Evolutionary conservation across 2,329 filamentous ascomycete species (phyloP).

Genomic region (Xylaria sp.): DNA sequence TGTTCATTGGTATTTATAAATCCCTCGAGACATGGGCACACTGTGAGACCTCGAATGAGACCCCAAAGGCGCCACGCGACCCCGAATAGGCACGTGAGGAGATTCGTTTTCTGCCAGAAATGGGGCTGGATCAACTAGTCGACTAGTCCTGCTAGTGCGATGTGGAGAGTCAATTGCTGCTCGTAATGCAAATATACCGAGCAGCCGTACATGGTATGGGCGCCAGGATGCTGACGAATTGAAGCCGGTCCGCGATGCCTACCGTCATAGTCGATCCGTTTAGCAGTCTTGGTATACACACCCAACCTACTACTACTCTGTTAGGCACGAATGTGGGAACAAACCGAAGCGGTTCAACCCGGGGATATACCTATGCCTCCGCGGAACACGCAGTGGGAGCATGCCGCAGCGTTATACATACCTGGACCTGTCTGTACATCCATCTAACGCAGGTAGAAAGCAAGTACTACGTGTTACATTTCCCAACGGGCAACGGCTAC

Average conservation of each 20-base stretch:
- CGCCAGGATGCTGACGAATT: neutral
- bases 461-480: neutral
- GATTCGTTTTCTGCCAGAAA: neutral
- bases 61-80: neutral
- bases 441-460: neutral
- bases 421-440: too few relatives aligned
- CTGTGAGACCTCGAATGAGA: neutral
- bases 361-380: neutral
- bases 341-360: neutral
- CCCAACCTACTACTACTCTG: neutral
- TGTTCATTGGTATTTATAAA: conserved; percentile 7
- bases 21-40: neutral
- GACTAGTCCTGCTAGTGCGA: neutral
- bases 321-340: conserved; percentile 9
- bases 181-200: neutral
- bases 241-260: neutral
- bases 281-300: conserved; percentile 7
- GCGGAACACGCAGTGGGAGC: neutral
- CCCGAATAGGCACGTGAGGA: conserved; percentile 5
- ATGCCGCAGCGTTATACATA: neutral
- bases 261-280: conserved; percentile 3
- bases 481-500: conserved; percentile 4
- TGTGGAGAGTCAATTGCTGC: neutral
- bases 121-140: neutral
- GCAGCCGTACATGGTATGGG: neutral